These are phyloP conservation scores for Solanum chaucha DNA, from an alignment of 257 asterid genomes.

Conservation along the genomic window DNA sequence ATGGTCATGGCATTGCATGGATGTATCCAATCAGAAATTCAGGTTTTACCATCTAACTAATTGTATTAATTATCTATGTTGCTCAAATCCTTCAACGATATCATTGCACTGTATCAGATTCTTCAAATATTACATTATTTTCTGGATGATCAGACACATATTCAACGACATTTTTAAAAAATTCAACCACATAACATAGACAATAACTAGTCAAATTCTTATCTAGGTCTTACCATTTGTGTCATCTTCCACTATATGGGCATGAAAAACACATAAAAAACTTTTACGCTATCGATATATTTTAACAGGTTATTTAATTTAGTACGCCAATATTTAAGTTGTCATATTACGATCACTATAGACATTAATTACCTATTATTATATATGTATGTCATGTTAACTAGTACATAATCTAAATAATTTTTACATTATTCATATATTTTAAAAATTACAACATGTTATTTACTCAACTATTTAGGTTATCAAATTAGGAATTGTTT, in stretches of 20 bases:
- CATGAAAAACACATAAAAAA: not conserved
- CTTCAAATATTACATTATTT: not conserved
- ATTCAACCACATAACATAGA: not conserved
- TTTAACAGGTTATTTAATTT: not conserved
- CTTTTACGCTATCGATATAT: not conserved
- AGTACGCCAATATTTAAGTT: not conserved
- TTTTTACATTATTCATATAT: not conserved
- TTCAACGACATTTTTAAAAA: not conserved
- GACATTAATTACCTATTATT: not conserved
- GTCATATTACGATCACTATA: not conserved
- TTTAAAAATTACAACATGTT: not conserved
- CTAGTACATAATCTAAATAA: not conserved
- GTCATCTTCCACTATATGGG: not conserved
- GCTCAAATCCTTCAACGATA: not conserved
- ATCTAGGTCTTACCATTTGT: not conserved
- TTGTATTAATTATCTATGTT: not conserved
- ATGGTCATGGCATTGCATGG: constrained; percentile 54
- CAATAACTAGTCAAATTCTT: not conserved
- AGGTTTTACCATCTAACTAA: constrained; percentile 14
- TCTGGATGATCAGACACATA: not conserved
- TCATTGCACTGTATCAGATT: fast-evolving
- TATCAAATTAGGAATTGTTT: not conserved
- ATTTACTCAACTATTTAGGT: not conserved
- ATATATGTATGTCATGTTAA: not conserved
- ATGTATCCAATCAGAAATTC: constrained; percentile 35